Base-by-base conservation (phyloP, 2,329 filamentous ascomycete genomes). In the Fusarium bactridioides region DNA sequence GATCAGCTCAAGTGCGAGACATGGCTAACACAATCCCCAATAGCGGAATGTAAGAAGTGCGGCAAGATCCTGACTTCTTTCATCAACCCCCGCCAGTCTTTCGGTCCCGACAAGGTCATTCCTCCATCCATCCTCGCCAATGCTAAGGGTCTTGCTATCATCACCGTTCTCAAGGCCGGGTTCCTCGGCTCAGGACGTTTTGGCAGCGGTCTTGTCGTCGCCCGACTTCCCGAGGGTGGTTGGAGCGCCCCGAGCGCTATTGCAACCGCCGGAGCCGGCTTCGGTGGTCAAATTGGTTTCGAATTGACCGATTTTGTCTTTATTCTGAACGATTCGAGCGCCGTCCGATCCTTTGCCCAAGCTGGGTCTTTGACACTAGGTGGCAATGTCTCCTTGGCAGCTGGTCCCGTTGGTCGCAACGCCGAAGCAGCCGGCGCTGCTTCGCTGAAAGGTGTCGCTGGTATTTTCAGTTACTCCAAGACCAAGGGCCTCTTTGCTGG, bases 1-100 rank as follows among this genome's bases (percentile, higher is more conserved):
- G 61, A 56, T 38, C 41, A 67, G 16, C 35, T 53, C 31, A 43
- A 54, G 38, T 48, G 48, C 41, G 47, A 60, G 57, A 61, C 60
- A 65, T 63, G 65, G 55, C 71, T 75, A 50, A 69, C 57, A 59
- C 54, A 54, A 50, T 40, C 27, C 43, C 16, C 43, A 38, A 76
- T 83, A 98, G 95, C 94, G 86, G 96, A 99, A 86, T 98, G 96
- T 85, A 96, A 93, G 83, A 99, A 99, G 84, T 96, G 94, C 80
- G 93, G 93, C 80, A 97, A 97, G 87, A 98, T 98, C 79, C 89
- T 99, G 76, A 90, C 93, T 50, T 97, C 95, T 18, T 99, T 99
- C 81, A 89, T 98, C 80, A 96, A 98, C 80, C 96, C 96, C 25
- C 90, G 91, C 79, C 95, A 98, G 85, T 86, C 95, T 25, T 97